Base-by-base conservation (phyloP, 352 stramenopile species). In the Globisporangium perplexum region DNA sequence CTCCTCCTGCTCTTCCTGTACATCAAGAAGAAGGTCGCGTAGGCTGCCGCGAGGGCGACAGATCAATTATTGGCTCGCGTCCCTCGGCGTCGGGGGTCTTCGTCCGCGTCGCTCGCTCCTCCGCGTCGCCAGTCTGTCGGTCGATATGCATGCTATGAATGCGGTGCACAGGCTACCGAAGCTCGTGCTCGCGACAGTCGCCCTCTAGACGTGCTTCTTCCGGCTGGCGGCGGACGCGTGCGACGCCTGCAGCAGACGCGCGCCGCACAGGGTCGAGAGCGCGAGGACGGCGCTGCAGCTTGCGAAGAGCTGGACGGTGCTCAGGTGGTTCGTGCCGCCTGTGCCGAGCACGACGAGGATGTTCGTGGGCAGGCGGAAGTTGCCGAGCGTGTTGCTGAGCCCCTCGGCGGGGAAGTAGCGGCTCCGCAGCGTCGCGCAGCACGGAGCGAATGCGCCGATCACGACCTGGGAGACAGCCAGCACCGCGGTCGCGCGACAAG, bases 351-450 rank as follows among this genome's bases (percentile, higher is more conserved):
- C 67, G 7, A 90, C 79, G 8, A 88, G 39, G 4, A 88, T 17
- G 33, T 90, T 90, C 3, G 80, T 81, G 11, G 79, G 79, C 2
- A 90, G 35, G 7, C 79, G 78, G 30, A 86, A 85, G 20, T 72
- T 30, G 4, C 62, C 66, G 33, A 89, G 50, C 17, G 75, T 79
- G 6, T 73, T 81, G 55, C 67, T 77, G 24, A 89, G 55, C 1
- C 60, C 46, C 3, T 62, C 47, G 22, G 63, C 60, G 1, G 72
- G 66, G 33, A 90, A 84, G 50, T 77, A 71, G 31, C 51, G 60
- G 28, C 64, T 64, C 4, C 79, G 75, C 18, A 89, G 55, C 1
- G 74, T 80, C 28, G 71, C 79, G n/a, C 62, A 74, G 55, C 73
- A 85, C 10, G 79, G 77, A 7, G 76, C 62, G 28, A 86, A 77